Conservation (phyloP, 805 yeast genomes). For the Candida maesae region DNA sequence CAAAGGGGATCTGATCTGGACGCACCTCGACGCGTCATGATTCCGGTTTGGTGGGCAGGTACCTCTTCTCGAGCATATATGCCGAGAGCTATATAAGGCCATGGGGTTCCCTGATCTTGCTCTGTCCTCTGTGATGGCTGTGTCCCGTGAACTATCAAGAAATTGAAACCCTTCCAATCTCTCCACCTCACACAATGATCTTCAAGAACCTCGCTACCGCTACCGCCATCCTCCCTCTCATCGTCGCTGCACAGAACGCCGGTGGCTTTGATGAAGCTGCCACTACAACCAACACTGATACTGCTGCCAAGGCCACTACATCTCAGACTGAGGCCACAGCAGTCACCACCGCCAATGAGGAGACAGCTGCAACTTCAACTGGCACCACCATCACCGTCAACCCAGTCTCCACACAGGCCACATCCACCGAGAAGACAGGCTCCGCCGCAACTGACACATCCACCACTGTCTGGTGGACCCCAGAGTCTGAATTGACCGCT, state of each 20-base stretch:
- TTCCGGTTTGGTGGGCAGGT: too few relatives aligned
- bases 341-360: constrained; percentile 1
- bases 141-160: too few relatives aligned
- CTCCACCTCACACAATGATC: constrained; percentile 10
- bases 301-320: constrained; percentile 4
- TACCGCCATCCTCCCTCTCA: constrained; percentile 8
- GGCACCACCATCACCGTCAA: constrained; percentile 1
- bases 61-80: too few relatives aligned
- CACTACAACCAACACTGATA: constrained; percentile 6
- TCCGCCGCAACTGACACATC: constrained; percentile 11
- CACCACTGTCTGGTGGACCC: constrained; percentile 23
- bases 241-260: constrained; percentile 12
- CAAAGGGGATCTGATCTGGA: background rate
- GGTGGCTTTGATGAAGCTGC: constrained; percentile 14
- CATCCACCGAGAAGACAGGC: constrained; percentile 19
- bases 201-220: constrained; percentile 13
- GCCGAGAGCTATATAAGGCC: background rate
- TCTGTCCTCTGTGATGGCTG: background rate
- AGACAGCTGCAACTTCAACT: background rate
- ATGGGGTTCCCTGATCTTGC: background rate
- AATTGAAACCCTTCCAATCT: too few relatives aligned
- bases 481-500: constrained; percentile 7
- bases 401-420: constrained; percentile 2
- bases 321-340: background rate
- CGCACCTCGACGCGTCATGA: background rate